phyloP scores from a whole-genome alignment of 179 eudicot species.

The Pouteria campechiana region DNA sequence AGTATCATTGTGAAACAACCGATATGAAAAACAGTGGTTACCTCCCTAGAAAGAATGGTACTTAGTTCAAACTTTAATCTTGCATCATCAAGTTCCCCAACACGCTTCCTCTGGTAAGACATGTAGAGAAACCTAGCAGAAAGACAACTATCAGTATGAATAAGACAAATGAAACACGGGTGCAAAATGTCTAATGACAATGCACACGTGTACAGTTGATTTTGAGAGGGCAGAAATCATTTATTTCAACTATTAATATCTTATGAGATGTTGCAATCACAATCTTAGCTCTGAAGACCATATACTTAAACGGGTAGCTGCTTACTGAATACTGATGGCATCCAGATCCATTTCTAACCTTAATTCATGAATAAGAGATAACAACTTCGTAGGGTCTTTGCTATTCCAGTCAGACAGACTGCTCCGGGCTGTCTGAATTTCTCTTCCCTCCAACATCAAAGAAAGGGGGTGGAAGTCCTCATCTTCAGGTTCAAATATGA shows the following conservation, averaged over 20 bases:
- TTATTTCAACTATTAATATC: too few species aligned
- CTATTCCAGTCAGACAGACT: constrained; percentile 54
- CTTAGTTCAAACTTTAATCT: constrained; percentile 78
- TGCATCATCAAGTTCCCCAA: constrained; percentile 68
- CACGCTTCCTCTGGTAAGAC: constrained; percentile 60
- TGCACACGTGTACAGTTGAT: too few species aligned
- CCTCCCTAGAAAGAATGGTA: constrained; percentile 77
- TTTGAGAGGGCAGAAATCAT: too few species aligned
- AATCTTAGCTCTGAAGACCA: too few species aligned
- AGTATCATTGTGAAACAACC: too few species aligned
- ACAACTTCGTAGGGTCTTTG: constrained; percentile 56
- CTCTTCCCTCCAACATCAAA: constrained; percentile 16
- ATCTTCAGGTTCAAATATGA: constrained; percentile 74
- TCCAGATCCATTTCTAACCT: too few species aligned
- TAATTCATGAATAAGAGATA: constrained; percentile 64
- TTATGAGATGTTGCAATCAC: too few species aligned
- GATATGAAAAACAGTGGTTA: constrained; percentile 6
- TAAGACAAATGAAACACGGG: background rate
- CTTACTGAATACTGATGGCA: too few species aligned
- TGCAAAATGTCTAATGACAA: too few species aligned
- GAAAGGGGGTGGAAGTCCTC: constrained; percentile 43
- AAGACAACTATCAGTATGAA: too few species aligned
- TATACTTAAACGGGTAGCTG: too few species aligned
- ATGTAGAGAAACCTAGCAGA: constrained; percentile 46
- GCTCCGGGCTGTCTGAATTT: constrained; percentile 22